These are phyloP conservation scores for Kodamaea lidongshanica DNA, from an alignment of 805 yeast species.

Conservation along the genomic window DNA sequence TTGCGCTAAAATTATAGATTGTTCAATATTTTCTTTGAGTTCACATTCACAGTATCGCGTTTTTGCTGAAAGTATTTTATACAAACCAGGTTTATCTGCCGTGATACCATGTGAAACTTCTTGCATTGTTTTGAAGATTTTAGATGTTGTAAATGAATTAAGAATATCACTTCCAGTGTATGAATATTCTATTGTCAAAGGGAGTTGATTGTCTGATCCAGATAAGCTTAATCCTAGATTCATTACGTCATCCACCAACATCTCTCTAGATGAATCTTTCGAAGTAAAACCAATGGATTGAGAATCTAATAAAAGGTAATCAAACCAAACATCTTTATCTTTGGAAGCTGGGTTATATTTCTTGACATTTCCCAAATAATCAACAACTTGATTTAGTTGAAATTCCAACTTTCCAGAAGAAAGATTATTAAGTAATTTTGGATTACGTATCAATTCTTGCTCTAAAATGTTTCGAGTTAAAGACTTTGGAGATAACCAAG, in stretches of 20 bases:
- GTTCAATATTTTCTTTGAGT: slow-evolving; percentile 14
- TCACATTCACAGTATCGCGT: slow-evolving; percentile 66
- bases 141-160: no score
- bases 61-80: slow-evolving; percentile 45
- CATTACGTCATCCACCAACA: slow-evolving; percentile 26
- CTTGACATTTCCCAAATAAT: slow-evolving; percentile 27
- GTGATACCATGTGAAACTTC: slow-evolving; percentile 27
- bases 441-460: slow-evolving; percentile 28
- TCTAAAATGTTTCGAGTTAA: slow-evolving; percentile 30
- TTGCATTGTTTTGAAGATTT: slow-evolving; percentile 17
- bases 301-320: slow-evolving; percentile 21
- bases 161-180: slow-evolving; percentile 3
- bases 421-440: slow-evolving; percentile 15
- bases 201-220: slow-evolving; percentile 18
- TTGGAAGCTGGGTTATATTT: slow-evolving; percentile 33
- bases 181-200: slow-evolving; percentile 32
- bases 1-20: slow-evolving; percentile 40
- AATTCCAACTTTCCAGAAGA: slow-evolving; percentile 25
- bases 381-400: slow-evolving; percentile 28
- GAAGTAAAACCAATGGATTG: slow-evolving; percentile 18
- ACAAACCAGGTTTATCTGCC: slow-evolving; percentile 60
- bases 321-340: slow-evolving; percentile 30
- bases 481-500: slow-evolving; percentile 16
- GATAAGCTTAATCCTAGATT: slow-evolving; percentile 10
- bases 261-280: slow-evolving; percentile 18